Evolutionary conservation across 1,139 yeast genomes (phyloP), one percentile per base, ranked within the genome.

Genomic region (Debaryomyces psychrophilus): DNA sequence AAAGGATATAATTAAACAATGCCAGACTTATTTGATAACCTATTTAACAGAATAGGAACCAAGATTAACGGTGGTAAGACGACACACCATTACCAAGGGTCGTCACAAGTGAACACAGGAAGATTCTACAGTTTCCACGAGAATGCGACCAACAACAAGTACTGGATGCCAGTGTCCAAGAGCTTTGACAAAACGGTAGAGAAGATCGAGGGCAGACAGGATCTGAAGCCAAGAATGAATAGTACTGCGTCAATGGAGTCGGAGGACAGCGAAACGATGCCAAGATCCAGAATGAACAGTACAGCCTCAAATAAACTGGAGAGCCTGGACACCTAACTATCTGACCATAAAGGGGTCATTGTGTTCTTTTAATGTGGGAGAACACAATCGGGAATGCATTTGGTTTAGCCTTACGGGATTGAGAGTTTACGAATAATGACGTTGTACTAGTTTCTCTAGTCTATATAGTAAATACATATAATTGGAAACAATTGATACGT

Each of bases 11-110:
- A 9, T 18, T 27, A 51, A 11, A 33, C 9, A 27, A 73, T 73
- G 78, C 76, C 77, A 17, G 78, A 71, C 57, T 61, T 73, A 55
- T 73, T 73, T 50, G 79, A 73, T 47, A 69, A 71, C 51, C 62
- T 73, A 42, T 71, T 71, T 48, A 62, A 59, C 31, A 68, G 64
- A 44, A 56, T 73, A 23, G 60, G 65, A 29, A 52, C 67, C 28
- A 61, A 66, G 34, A 47, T 71, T 31, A 65, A 64, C 46, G 76
- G 76, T 18, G 75, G 75, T 11, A 67, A 65, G 44, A 54, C 66
- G 23, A 56, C 55, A 6, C 62, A 57, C 26, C 71, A 65, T 22
- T 70, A 72, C 47, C 62, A 64, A 22, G 64, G 64, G 34, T 50
- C 65, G 5, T 53, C 65, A 4, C 76, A 67, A 48, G 77, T 72